These are phyloP conservation scores for Clavaria fumosa DNA, from an alignment of 768 basidiomycete genomes.

Conservation along the genomic window DNA sequence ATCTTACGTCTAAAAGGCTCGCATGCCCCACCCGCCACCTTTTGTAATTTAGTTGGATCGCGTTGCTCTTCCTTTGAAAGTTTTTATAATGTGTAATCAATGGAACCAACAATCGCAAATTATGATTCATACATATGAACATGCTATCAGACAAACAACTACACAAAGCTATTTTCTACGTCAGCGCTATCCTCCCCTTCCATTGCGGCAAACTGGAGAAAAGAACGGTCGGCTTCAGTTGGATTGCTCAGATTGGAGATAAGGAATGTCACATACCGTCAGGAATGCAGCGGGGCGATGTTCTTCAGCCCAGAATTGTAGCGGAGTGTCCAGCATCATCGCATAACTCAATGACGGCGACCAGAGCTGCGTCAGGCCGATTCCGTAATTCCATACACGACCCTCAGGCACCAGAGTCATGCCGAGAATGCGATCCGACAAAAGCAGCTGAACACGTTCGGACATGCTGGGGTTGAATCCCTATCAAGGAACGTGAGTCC, in stretches of 20 bases:
- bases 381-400: slow-evolving; percentile 92
- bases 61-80: no score
- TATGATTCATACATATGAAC: no score
- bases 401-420: slow-evolving; percentile 94
- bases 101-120: no score
- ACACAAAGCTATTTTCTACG: slow-evolving; percentile 90
- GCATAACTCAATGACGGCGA: slow-evolving; percentile 64
- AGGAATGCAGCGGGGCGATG: slow-evolving; percentile 92
- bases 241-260: slow-evolving; percentile 1
- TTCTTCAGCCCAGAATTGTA: slow-evolving; percentile 92
- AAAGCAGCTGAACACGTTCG: slow-evolving; percentile 79
- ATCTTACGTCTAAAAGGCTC: no score
- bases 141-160: slow-evolving; percentile 19
- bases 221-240: slow-evolving; percentile 4
- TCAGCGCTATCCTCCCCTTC: slow-evolving; percentile 92
- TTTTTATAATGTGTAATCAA: no score
- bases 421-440: slow-evolving; percentile 91
- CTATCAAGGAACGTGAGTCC: slow-evolving; percentile 15
- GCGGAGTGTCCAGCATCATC: slow-evolving; percentile 82
- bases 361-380: slow-evolving; percentile 88
- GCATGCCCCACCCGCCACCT: no score
- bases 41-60: no score
- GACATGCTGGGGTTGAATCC: slow-evolving; percentile 99
- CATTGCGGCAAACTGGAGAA: slow-evolving; percentile 66
- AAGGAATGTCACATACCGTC: slow-evolving; percentile 44